These are phyloP conservation scores for Fusarium sp. DNA, from an alignment of 2,329 filamentous ascomycete genomes.

Conservation along the genomic window DNA sequence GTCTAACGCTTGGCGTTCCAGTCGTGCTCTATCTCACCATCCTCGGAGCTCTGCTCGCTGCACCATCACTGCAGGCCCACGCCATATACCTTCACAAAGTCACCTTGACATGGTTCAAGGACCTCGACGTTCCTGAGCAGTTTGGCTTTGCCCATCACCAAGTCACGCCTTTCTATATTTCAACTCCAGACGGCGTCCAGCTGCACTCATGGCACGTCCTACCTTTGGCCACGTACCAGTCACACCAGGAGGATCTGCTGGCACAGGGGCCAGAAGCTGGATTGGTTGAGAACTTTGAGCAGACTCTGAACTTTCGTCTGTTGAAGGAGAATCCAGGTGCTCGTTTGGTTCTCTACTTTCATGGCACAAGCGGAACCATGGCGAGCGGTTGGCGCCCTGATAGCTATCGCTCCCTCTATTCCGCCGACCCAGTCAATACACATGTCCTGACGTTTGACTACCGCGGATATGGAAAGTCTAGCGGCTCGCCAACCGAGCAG, in stretches of 20 bases:
- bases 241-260: constrained; percentile 57
- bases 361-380: constrained; percentile 65
- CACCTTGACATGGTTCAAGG: constrained; percentile 57
- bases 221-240: constrained; percentile 58
- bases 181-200: constrained; percentile 69
- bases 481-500: constrained; percentile 62
- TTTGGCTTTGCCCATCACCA: constrained; percentile 77
- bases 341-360: constrained; percentile 59
- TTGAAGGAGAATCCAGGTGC: constrained; percentile 56
- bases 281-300: constrained; percentile 9
- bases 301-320: constrained; percentile 52
- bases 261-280: constrained; percentile 32
- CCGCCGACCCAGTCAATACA: constrained; percentile 59
- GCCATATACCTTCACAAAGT: constrained; percentile 61
- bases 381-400: constrained; percentile 63
- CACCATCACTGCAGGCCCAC: constrained; percentile 33
- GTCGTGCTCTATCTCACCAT: constrained; percentile 31
- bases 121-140: constrained; percentile 70
- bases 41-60: constrained; percentile 19
- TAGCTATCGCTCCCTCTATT: constrained; percentile 65
- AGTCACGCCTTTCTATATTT: constrained; percentile 73
- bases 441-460: constrained; percentile 70
- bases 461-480: constrained; percentile 65
- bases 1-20: constrained; percentile 25
- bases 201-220: constrained; percentile 79